phyloP scores from a whole-genome alignment of 2,329 filamentous ascomycete genomes.

The Cryphonectria parasitica region DNA sequence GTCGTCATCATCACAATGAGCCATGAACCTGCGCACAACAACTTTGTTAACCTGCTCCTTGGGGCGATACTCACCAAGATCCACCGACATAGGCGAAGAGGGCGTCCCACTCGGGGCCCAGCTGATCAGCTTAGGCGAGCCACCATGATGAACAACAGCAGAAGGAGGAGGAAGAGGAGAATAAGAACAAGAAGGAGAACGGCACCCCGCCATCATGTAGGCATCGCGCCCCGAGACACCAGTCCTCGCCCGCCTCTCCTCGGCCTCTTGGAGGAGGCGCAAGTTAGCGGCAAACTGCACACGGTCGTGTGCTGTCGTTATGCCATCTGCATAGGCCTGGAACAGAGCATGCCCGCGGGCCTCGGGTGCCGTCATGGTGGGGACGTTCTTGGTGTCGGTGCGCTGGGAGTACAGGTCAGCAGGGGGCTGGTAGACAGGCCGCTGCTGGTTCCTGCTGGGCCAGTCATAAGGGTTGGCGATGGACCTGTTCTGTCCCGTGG shows the following conservation, averaged over 20 bases:
- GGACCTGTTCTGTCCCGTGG: background rate
- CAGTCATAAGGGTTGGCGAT: background rate
- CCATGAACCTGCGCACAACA: no score
- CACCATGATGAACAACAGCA: background rate
- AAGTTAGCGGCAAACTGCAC: background rate
- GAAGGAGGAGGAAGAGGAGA: no score
- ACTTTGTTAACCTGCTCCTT: no score
- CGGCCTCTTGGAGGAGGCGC: background rate
- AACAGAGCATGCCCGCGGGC: background rate
- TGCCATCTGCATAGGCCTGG: background rate
- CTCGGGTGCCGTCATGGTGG: background rate
- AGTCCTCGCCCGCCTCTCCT: conserved; percentile 1
- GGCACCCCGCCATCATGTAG: no score
- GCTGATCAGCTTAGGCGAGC: background rate
- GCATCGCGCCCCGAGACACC: background rate
- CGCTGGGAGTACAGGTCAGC: background rate
- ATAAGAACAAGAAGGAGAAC: no score
- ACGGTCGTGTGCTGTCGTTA: no score
- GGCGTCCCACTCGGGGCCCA: no score
- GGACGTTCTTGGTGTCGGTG: background rate
- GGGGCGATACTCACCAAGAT: no score
- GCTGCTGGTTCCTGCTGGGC: no score
- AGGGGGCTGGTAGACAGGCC: background rate
- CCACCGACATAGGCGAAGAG: background rate
- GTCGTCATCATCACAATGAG: background rate